Evolutionary conservation across 257 asterid species (phyloP), one percentile per base, ranked within the genome.

Genomic region (Rhazya stricta): DNA sequence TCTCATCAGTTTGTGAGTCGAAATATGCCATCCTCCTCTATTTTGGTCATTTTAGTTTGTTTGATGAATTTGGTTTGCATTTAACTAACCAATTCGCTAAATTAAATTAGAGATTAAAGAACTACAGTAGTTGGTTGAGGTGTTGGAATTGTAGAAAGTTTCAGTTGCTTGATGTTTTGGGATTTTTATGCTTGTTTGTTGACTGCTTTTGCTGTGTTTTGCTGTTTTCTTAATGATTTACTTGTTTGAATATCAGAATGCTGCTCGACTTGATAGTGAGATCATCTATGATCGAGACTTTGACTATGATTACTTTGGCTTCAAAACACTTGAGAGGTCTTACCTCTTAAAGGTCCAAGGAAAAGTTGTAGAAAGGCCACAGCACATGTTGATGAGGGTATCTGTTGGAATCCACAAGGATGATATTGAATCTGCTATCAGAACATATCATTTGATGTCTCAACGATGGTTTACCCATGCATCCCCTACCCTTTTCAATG

Each of bases 391-490:
- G 82, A 95, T 95, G 99, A 84, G 99, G 79, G 99, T 95, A 69
- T 70, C 99, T 85, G 98, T 95, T 78, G 96, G 99, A 37, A 89
- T 95, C 68, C 99, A 91, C 86, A 91, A 92, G 69, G 90, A 87
- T 67, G 91, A 95, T 69, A 87, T 94, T 61, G 96, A 91, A 71
- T 86, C 97, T 56, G 97, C 76, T 68, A 68, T 94, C 62, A 84
- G 75, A 81, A 91, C 98, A n/a, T 94, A 94, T 72, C 97, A 94
- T 82, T 84, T 91, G 71, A 85, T 94, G 88, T 94, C 98, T 30
- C 98, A 94, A 69, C 72, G 96, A 48, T 94, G 98, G 97, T 94
- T 94, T 85, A 90, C 98, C 63, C 99, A 95, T 82, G 99, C 99
- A 42, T 91, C 98, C 66, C 99, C 99, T 4, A 95, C 99, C 39